Percentiles rank a stretch among this genome's conserved stretches.
Evolutionary conservation across 2,329 filamentous ascomycete genomes (phyloP).

Genomic region (Fusarium longipes): DNA sequence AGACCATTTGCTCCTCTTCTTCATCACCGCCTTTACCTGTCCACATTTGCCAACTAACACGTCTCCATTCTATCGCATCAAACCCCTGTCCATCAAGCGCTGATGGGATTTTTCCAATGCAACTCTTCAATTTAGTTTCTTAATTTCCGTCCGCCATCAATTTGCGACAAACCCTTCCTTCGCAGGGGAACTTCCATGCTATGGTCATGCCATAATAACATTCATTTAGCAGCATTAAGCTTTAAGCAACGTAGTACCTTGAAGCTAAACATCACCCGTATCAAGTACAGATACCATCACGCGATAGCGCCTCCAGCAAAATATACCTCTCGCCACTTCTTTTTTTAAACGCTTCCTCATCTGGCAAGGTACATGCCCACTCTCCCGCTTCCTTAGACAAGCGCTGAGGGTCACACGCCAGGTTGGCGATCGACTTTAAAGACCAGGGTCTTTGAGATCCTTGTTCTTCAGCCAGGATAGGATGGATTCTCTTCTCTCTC

Average conservation of each 20-base stretch:
- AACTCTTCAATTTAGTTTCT: constrained; percentile 27
- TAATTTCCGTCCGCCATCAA: constrained; percentile 18
- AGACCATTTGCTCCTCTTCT: constrained; percentile 17
- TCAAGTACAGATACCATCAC: constrained; percentile 21
- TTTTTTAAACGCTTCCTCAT: constrained; percentile 36
- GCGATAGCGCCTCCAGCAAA: constrained; percentile 11
- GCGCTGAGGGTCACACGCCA: constrained; percentile 40
- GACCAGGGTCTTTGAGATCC: constrained; percentile 38
- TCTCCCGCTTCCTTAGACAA: constrained; percentile 38
- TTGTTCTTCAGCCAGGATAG: constrained; percentile 3
- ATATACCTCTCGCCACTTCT: constrained; percentile 27
- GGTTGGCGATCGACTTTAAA: constrained; percentile 28
- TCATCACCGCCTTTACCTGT: constrained; percentile 29
- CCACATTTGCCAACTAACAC: constrained; percentile 20
- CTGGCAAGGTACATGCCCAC: constrained; percentile 36
- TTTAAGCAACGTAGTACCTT: neutral
- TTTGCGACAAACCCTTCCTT: constrained; percentile 17
- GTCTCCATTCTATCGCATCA: constrained; percentile 32
- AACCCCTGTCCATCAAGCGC: constrained; percentile 34
- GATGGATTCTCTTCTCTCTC: neutral
- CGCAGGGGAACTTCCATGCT: constrained; percentile 16
- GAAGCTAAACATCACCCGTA: neutral
- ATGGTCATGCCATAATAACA: constrained; percentile 8
- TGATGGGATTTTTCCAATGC: constrained; percentile 24
- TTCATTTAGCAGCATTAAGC: neutral